A percentile compares a stretch with the other conserved stretches of the same genome.
Evolutionary conservation across 306 rosid genomes (phyloP).

Genomic region (Casuarina cunninghamiana): DNA sequence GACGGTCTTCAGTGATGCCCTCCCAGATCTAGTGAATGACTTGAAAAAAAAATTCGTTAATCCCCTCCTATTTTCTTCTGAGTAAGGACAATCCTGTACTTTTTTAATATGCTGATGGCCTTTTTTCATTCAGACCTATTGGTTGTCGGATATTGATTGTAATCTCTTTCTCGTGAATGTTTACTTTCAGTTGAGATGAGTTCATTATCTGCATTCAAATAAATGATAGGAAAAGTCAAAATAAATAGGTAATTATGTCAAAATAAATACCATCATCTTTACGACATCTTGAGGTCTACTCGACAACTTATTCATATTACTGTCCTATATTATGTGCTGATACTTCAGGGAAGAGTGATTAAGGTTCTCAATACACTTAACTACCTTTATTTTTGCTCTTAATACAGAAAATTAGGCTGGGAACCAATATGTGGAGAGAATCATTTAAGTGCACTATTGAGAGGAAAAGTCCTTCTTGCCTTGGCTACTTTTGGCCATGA

Average conservation of each 20-base stretch:
- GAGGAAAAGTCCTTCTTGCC: constrained; percentile 47
- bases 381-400: background rate
- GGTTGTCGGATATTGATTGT: background rate
- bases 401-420: constrained; percentile 61
- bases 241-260: background rate
- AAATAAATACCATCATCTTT: background rate
- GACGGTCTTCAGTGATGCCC: constrained; percentile 42
- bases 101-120: background rate
- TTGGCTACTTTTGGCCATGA: constrained; percentile 54
- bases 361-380: background rate
- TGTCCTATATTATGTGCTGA: background rate
- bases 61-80: constrained; percentile 52
- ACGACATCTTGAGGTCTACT: constrained; percentile 13
- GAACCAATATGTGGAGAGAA: constrained; percentile 49
- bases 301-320: background rate
- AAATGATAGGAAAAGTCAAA: no score
- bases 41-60: constrained; percentile 53
- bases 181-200: background rate
- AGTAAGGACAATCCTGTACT: constrained; percentile 34
- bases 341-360: background rate
- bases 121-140: background rate
- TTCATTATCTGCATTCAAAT: background rate
- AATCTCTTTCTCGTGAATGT: background rate
- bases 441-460: constrained; percentile 44
- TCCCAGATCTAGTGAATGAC: constrained; percentile 49